Percentiles rank a stretch among this genome's conserved stretches.
Conservation (phyloP, 306 rosid genomes). For the Neltuma alba region DNA sequence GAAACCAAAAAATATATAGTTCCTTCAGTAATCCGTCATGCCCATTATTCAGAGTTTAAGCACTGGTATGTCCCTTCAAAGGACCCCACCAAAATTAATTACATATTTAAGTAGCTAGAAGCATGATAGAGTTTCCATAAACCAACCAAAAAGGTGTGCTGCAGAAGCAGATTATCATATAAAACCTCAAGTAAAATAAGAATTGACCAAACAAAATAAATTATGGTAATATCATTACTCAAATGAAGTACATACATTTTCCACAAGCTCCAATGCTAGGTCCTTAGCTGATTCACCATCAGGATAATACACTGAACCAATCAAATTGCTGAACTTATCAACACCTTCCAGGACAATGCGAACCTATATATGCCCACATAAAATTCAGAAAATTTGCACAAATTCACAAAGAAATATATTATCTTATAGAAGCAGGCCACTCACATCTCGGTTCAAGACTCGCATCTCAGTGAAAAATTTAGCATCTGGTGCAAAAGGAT, state of each 20-base stretch:
- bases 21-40: background rate
- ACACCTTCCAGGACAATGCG: slow-evolving; percentile 93
- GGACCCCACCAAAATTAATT: slow-evolving; percentile 21
- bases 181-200: background rate
- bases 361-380: slow-evolving; percentile 62
- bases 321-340: slow-evolving; percentile 94
- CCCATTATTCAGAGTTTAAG: background rate
- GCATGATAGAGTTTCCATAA: slow-evolving; percentile 27
- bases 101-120: slow-evolving; percentile 6
- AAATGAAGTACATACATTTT: slow-evolving; percentile 59
- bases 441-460: slow-evolving; percentile 80
- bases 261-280: slow-evolving; percentile 90
- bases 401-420: slow-evolving; percentile 20
- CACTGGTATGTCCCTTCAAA: background rate
- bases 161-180: slow-evolving; percentile 4
- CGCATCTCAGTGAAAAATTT: slow-evolving; percentile 94
- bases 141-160: slow-evolving; percentile 26
- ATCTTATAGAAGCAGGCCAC: slow-evolving; percentile 29
- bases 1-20: background rate
- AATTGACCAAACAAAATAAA: slow-evolving; percentile 19
- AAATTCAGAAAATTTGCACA: slow-evolving; percentile 38
- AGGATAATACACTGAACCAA: slow-evolving; percentile 90
- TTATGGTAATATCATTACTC: slow-evolving; percentile 19
- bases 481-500: slow-evolving; percentile 86
- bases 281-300: slow-evolving; percentile 94